Evolutionary conservation across 805 yeast genomes (phyloP).

Genomic region (Clavispora phyllophila): DNA sequence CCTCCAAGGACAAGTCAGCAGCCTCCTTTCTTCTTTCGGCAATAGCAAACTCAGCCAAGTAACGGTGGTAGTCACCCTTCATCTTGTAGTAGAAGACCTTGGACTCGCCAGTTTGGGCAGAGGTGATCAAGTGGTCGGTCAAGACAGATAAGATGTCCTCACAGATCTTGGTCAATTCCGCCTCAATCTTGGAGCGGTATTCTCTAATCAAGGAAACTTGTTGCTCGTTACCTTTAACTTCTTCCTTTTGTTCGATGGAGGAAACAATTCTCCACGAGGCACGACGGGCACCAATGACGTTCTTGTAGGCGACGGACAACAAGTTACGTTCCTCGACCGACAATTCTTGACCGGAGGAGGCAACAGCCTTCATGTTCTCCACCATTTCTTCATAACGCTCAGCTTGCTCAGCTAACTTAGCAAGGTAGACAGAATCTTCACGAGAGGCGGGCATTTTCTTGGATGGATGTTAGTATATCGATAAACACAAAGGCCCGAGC

Average conservation of each 20-base stretch:
- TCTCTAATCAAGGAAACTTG: conserved; percentile 89
- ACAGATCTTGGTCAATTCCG: conserved; percentile 87
- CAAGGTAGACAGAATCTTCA: conserved; percentile 97
- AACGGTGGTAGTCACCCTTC: conserved; percentile 99
- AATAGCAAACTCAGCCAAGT: conserved; percentile 93
- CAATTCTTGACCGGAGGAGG: conserved; percentile 90
- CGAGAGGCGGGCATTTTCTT: conserved; percentile 69
- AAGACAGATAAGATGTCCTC: conserved; percentile 88
- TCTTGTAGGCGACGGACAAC: conserved; percentile 95
- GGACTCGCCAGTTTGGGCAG: conserved; percentile 95
- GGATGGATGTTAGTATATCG: conserved; percentile 11
- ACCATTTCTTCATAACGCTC: conserved; percentile 99
- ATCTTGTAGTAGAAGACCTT: conserved; percentile 97
- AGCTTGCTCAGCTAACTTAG: conserved; percentile 98
- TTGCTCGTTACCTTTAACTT: conserved; percentile 87
- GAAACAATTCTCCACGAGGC: conserved; percentile 99
- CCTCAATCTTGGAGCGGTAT: conserved; percentile 91
- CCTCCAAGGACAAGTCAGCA: conserved; percentile 87
- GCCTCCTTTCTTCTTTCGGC: conserved; percentile 90
- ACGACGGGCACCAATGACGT: conserved; percentile 98
- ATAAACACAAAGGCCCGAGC: neutral
- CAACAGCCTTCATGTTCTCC: conserved; percentile 96
- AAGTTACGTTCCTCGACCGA: conserved; percentile 97
- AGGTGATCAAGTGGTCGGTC: conserved; percentile 83
- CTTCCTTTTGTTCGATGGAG: conserved; percentile 97